Conservation (phyloP, 306 rosid species). For the Cucurbita ficifolia region DNA sequence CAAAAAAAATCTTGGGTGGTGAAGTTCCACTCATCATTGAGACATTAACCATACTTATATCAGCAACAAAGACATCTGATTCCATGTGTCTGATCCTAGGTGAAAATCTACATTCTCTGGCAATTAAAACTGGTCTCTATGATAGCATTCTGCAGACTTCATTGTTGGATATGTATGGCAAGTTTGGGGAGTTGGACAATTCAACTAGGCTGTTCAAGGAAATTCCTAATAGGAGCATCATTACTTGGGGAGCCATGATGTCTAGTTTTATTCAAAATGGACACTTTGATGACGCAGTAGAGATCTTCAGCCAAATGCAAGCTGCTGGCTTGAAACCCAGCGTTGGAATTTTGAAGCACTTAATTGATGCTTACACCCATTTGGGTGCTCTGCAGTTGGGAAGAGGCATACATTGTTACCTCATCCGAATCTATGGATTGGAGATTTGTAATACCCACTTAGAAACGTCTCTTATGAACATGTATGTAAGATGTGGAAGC, state of each 20-base stretch:
- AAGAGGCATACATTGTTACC: slow-evolving; percentile 26
- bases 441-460: slow-evolving; percentile 7
- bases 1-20: not conserved
- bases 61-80: not conserved
- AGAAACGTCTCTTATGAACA: not conserved
- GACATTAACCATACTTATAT: not conserved
- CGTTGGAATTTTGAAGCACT: not conserved
- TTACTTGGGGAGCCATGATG: not conserved
- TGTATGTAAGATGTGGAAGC: not conserved
- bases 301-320: not conserved
- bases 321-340: not conserved
- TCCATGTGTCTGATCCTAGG: not conserved
- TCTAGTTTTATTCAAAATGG: not conserved
- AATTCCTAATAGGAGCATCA: not conserved
- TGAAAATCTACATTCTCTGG: not conserved
- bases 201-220: not conserved
- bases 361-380: not conserved
- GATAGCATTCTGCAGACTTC: not conserved
- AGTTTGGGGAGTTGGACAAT: not conserved
- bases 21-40: not conserved
- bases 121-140: not conserved
- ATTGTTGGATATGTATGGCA: not conserved
- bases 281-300: not conserved
- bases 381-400: slow-evolving; percentile 42
- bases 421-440: slow-evolving; percentile 17